Base-by-base conservation (phyloP, 2,329 filamentous ascomycete genomes). In the Furcasterigmium sp. region DNA sequence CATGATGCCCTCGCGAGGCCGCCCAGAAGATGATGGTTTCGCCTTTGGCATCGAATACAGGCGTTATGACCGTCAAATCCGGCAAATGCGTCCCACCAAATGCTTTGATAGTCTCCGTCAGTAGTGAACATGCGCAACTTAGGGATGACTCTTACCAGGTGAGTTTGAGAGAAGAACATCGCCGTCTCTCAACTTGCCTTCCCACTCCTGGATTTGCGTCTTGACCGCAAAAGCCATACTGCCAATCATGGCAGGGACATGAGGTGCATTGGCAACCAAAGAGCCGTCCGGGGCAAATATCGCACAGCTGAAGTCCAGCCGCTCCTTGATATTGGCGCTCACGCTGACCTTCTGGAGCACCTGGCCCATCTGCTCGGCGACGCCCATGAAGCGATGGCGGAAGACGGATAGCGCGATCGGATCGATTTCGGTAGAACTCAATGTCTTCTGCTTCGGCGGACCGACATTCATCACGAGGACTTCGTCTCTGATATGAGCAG, bases 281-380 rank as follows among this genome's bases (percentile, higher is more conserved):
- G 82, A 83, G 13, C 85, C 86, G 18, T 84, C 83, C 61, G 8
- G 81, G 70, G 86, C 84, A 56, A 91, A 91, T 0, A 91, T 68
- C 2, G 87, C 87, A 51, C 87, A 91, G 2, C 84, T 88, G 56
- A 90, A 91, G 56, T 91, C 87, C 2, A 91, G 71, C 3, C 86
- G 76, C 57, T 91, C 87, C 54, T 91, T 86, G 59, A 91, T 85
- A 52, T 90, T 91, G 0, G 83, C 87, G 44, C 78, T 84, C 13
- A 91, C 82, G 51, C 80, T 82, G 0, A 85, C 89, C 64, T 89
- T 89, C 55, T 90, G 84, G n/a, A 91, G 63, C 4, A 84, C 83
- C 41, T 83, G 73, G 0, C 87, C 86, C 85, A 91, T 91, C 56
- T 91, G 86, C 60, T 91, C 87, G 0, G 87, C 87, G 48, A 91